A percentile compares a stretch with the other conserved stretches of the same genome.
Evolutionary conservation across 1,139 yeast species (phyloP).

Genomic region (Candida sojae): DNA sequence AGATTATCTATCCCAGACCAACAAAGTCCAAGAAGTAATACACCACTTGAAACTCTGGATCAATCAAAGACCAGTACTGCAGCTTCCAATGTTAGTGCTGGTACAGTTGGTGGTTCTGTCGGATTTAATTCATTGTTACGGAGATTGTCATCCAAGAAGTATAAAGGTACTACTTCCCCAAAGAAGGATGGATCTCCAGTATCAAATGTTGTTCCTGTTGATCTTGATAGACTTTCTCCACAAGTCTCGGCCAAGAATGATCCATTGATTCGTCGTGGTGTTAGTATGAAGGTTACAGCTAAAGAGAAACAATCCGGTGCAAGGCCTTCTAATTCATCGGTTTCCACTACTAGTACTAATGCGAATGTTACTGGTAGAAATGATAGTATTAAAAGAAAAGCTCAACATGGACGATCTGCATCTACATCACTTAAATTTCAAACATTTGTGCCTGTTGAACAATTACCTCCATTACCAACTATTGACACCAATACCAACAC

Average conservation of each 20-base stretch:
- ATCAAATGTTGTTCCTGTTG: conserved; percentile 7
- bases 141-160: conserved; percentile 39
- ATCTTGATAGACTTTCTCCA: conserved; percentile 9
- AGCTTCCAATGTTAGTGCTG: conserved; percentile 21
- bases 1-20: conserved; percentile 27
- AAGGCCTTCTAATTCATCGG: conserved; percentile 12
- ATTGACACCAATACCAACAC: conserved; percentile 34
- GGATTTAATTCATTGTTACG: conserved; percentile 42
- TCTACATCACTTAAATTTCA: conserved; percentile 30
- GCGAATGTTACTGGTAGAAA: neutral
- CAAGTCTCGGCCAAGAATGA: conserved; percentile 27
- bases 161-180: conserved; percentile 21
- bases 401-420: conserved; percentile 29
- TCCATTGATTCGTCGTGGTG: conserved; percentile 61
- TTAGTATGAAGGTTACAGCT: conserved; percentile 62
- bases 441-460: conserved; percentile 49
- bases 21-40: conserved; percentile 32
- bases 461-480: conserved; percentile 52
- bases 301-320: conserved; percentile 45
- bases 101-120: conserved; percentile 26
- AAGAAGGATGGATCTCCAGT: conserved; percentile 14
- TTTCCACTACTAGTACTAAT: neutral
- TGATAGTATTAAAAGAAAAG: conserved; percentile 7
- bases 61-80: conserved; percentile 28
- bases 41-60: conserved; percentile 33